Conservation (phyloP, 164 flowering plant species). For the Sextonia rubra region DNA sequence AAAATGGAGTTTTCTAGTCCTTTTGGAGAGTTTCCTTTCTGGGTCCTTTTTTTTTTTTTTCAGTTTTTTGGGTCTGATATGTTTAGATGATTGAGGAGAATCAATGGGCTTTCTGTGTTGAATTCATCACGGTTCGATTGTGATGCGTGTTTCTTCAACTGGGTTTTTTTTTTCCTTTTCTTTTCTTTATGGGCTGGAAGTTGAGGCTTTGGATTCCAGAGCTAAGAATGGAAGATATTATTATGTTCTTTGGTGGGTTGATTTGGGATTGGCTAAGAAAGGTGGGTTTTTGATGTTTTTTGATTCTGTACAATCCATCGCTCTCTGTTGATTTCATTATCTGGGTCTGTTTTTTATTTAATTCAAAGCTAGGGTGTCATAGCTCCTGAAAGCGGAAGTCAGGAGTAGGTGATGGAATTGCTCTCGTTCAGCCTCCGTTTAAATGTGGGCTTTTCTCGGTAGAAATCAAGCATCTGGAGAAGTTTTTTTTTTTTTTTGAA, state of each 20-base stretch:
- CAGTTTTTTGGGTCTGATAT: no score
- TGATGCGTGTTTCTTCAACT: conserved; percentile 2
- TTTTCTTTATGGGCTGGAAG: neutral
- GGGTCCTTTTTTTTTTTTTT: conserved; percentile 5
- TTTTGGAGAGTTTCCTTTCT: neutral
- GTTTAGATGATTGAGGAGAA: neutral
- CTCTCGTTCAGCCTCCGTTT: no score
- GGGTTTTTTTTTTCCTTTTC: neutral
- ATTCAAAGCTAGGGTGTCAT: neutral
- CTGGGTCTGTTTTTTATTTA: neutral
- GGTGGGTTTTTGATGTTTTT: neutral
- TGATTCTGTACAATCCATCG: no score
- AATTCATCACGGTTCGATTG: neutral
- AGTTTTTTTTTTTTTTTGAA: no score
- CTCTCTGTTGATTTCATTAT: neutral
- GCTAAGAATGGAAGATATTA: neutral
- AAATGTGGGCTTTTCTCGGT: no score
- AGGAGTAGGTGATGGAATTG: neutral
- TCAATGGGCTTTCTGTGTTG: neutral
- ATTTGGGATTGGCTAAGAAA: neutral
- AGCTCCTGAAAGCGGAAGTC: neutral
- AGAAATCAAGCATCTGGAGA: no score
- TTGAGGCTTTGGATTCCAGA: neutral
- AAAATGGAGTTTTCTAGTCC: neutral
- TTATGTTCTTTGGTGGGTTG: neutral